Conservation (phyloP, 192 early-diverging fungal genomes). For the Coemansia sp. region DNA sequence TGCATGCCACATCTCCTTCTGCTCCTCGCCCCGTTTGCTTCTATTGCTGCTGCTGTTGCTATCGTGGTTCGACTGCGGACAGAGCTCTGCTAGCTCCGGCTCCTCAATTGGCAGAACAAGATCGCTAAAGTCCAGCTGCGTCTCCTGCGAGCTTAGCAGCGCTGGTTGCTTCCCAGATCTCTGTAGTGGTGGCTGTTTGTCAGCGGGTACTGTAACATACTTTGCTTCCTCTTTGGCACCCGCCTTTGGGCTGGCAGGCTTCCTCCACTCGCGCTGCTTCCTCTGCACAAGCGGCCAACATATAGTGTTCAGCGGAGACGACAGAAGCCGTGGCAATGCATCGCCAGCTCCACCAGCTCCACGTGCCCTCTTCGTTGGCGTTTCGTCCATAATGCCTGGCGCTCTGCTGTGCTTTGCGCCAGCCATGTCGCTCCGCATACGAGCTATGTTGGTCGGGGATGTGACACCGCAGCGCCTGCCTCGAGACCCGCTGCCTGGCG, state of each 20-base stretch:
- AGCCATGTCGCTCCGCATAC: neutral
- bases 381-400: conserved; percentile 1
- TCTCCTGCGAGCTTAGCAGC: conserved; percentile 38
- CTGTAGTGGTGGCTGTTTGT: neutral
- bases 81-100: conserved; percentile 12
- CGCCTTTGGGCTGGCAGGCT: neutral
- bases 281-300: conserved; percentile 10
- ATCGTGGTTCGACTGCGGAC: conserved; percentile 35
- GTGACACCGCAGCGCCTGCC: conserved; percentile 8
- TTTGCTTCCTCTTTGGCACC: neutral
- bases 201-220: neutral
- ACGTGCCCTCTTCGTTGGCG: conserved; percentile 32
- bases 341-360: neutral
- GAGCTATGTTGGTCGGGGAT: neutral
- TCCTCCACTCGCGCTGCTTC: conserved; percentile 11
- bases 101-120: conserved; percentile 12
- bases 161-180: neutral
- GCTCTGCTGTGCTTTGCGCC: neutral
- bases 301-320: conserved; percentile 17
- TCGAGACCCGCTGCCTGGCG: conserved; percentile 14
- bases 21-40: neutral
- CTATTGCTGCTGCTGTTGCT: neutral
- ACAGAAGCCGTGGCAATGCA: conserved; percentile 21
- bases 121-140: conserved; percentile 47
- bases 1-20: conserved; percentile 14